Conservation (phyloP, 805 yeast species). For the Yarrowia sp. region DNA sequence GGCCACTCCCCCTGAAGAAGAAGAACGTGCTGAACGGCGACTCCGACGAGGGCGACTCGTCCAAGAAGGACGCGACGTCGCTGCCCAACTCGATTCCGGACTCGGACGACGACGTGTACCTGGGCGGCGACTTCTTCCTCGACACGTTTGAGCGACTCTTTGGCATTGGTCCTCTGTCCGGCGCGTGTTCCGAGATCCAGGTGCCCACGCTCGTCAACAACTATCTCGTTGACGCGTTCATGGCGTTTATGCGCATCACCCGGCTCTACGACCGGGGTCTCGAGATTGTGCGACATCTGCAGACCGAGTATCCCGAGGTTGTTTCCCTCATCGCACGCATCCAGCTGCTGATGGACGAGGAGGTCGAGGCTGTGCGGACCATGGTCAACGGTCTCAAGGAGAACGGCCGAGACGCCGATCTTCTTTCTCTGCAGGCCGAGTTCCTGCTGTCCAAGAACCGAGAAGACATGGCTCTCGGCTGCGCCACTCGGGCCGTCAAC, state of each 20-base stretch:
- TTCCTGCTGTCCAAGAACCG: conserved; percentile 56
- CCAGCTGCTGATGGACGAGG: conserved; percentile 45
- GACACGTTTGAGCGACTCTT: conserved; percentile 66
- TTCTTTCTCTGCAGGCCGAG: conserved; percentile 61
- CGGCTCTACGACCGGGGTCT: conserved; percentile 62
- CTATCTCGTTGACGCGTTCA: conserved; percentile 71
- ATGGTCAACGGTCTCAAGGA: conserved; percentile 44
- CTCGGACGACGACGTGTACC: conserved; percentile 12
- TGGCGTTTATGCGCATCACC: conserved; percentile 62
- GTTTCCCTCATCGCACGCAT: conserved; percentile 46
- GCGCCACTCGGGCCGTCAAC: conserved; percentile 60
- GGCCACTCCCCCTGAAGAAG: conserved; percentile 53
- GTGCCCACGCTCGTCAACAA: conserved; percentile 62
- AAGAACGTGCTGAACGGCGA: neutral
- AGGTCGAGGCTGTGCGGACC: conserved; percentile 48
- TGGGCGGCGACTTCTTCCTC: conserved; percentile 51
- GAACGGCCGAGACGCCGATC: conserved; percentile 55
- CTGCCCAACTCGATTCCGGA: conserved; percentile 8
- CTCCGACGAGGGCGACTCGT: conserved; percentile 20
- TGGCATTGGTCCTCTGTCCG: conserved; percentile 62
- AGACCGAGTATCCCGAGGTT: conserved; percentile 53
- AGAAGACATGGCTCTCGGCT: conserved; percentile 54
- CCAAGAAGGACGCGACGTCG: conserved; percentile 41
- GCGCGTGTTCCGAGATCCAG: conserved; percentile 66
- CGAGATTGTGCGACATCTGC: conserved; percentile 54